phyloP scores from a whole-genome alignment of 228 moss, liverwort and hornwort genomes.

The Sphagnum magellanicum region DNA sequence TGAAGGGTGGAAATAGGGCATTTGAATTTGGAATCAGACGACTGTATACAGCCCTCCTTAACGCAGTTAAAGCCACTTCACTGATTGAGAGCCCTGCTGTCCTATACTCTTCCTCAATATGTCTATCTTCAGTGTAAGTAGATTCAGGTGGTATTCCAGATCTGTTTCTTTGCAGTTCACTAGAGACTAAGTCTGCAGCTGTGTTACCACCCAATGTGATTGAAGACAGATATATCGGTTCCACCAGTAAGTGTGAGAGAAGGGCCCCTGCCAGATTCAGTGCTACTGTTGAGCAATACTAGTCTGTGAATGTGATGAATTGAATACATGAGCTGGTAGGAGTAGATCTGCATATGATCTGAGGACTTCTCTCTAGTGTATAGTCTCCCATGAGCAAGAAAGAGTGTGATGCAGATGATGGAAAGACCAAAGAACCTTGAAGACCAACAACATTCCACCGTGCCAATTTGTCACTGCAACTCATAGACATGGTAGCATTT shows the following conservation, averaged over 20 bases:
- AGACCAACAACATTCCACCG: constrained; percentile 93
- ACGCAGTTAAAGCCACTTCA: constrained; percentile 14
- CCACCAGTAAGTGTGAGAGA: constrained; percentile 64
- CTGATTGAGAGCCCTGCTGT: background rate
- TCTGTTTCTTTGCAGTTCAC: background rate
- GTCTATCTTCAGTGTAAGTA: background rate
- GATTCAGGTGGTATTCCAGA: background rate
- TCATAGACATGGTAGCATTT: constrained; percentile 94
- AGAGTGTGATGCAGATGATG: no score
- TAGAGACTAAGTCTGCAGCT: background rate
- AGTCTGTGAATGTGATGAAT: background rate
- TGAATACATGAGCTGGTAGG: background rate
- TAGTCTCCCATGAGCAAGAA: no score
- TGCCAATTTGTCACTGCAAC: constrained; percentile 97
- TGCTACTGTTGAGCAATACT: background rate
- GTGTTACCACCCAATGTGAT: constrained; percentile 46
- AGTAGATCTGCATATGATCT: background rate
- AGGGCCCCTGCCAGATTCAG: constrained; percentile 65
- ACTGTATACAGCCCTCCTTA: constrained; percentile 55
- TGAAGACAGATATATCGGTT: constrained; percentile 71
- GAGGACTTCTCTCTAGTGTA: no score
- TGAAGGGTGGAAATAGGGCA: constrained; percentile 48
- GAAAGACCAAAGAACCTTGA: constrained; percentile 46
- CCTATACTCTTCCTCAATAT: background rate
- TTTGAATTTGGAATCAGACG: constrained; percentile 48